Evolutionary conservation across 768 basidiomycete genomes (phyloP), one percentile per base, ranked within the genome.

Genomic region (Lactarius hatsudake): DNA sequence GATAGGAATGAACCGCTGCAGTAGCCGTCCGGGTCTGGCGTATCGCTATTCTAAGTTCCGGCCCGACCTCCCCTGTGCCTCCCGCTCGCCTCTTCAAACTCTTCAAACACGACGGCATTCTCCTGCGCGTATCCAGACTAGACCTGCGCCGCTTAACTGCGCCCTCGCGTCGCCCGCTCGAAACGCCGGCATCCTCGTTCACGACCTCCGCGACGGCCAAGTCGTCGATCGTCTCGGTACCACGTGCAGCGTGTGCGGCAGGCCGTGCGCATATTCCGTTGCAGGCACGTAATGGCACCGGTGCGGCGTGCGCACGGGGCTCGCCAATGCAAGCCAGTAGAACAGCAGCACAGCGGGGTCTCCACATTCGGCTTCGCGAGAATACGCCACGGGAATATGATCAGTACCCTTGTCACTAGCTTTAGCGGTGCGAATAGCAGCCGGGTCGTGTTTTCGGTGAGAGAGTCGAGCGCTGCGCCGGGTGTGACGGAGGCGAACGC

Each of bases 371-470:
- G 28, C 28, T 30, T 30, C 28, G 92, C 92, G 51, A 92, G 72
- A 54, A 98, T 79, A 53, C 96, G 89, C 96, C 96, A 98, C 0
- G 82, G 76, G 73, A 98, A 92, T 75, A 98, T 93, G n/a, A 84
- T 75, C 8, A 88, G 72, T 66, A 98, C 83, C 23, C 95, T 95
- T 87, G 74, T 15, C 26, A 53, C 68, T 56, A 84, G 71, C 73
- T 83, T 84, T 2, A 78, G 63, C 5, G 73, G 67, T 6, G 80
- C 79, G 26, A 81, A 71, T n/a, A 71, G 63, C 63, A 75, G 74
- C 82, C 82, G 84, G 2, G 71, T 69, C 15, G 71, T 67, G 10
- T 72, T 64, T 55, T 80, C 79, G 20, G 75, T 64, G 69, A 75
- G 76, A 2, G 76, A 58, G 13, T 78, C 74, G 77, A 81, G 83